Base-by-base conservation (phyloP, 2,329 filamentous ascomycete genomes). In the Xylaria sp. region DNA sequence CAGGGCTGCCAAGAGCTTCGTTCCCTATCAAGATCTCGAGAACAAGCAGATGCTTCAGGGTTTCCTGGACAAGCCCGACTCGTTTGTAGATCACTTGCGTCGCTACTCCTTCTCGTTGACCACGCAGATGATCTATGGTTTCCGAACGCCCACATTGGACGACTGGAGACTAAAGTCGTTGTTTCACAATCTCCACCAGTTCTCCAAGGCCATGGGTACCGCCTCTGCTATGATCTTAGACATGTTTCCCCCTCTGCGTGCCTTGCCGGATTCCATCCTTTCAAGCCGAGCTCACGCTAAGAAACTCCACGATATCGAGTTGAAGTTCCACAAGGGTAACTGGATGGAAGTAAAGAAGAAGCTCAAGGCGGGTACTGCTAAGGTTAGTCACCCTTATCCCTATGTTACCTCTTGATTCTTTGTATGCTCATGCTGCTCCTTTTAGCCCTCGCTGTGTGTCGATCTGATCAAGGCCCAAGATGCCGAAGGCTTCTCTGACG, bases 1-100 rank as follows among this genome's bases (percentile, higher is more conserved):
- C 61, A 82, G 78, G 0, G 80, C 81, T 0, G 81, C 84, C 3
- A 81, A 80, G 63, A 77, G 78, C 9, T 90, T 89, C 66, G 81
- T 88, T 2, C 82, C 84, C 1, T 89, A 88, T 70, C 86, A 89
- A 71, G 82, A 85, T 57, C 79, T 89, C 2, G 87, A 89, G 74
- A 86, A 84, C 75, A 86, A 84, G 73, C 82, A 84, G 59, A 85
- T 89, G 85, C 77, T 87, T 23, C 79, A 69, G 54, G 83, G 84
- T 7, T 76, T 89, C 20, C 72, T 88, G 3, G 80, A 83, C 0
- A 68, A 76, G 7, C 85, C 85, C 0, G 71, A 81, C 1, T 67
- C 79, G 1, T 85, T 84, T 54, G 63, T 81, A 4, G 74, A 84
- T 12, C 82, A 86, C 59, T 79, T 87, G 15, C 75, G 83, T 12